Conservation (phyloP, 2,329 filamentous ascomycete genomes). For the Fusarium sp. region DNA sequence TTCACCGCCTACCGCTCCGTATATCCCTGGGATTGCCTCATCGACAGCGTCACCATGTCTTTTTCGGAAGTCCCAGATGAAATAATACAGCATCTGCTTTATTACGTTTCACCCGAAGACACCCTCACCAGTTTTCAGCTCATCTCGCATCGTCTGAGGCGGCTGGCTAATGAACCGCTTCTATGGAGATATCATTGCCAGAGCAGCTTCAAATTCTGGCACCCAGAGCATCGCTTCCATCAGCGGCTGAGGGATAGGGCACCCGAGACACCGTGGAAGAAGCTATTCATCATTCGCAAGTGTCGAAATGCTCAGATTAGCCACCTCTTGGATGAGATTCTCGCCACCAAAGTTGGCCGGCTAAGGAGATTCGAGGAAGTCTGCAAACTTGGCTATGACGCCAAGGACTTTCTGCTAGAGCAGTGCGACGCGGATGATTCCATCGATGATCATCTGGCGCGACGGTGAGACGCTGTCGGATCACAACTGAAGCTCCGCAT, state of each 20-base stretch:
- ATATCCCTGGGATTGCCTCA: constrained; percentile 12
- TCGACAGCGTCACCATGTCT: constrained; percentile 44
- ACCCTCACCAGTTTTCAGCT: constrained; percentile 59
- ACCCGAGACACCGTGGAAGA: constrained; percentile 78
- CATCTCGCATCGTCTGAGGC: constrained; percentile 72
- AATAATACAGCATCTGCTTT: constrained; percentile 82
- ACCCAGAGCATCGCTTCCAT: constrained; percentile 68
- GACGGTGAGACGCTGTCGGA: constrained; percentile 60
- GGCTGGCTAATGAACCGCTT: constrained; percentile 75
- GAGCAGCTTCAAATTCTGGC: constrained; percentile 79
- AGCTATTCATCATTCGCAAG: constrained; percentile 68
- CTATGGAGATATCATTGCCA: constrained; percentile 85
- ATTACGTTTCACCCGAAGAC: constrained; percentile 67
- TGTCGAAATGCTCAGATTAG: constrained; percentile 63
- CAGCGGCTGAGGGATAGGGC: constrained; percentile 65
- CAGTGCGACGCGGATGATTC: constrained; percentile 70
- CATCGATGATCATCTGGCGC: constrained; percentile 79
- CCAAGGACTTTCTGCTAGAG: constrained; percentile 82
- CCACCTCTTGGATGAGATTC: constrained; percentile 71
- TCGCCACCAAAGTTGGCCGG: constrained; percentile 76
- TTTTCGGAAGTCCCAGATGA: constrained; percentile 78
- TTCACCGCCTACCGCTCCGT: neutral
- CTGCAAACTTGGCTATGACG: constrained; percentile 81
- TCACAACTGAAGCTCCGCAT: constrained; percentile 43
- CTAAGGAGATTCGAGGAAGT: constrained; percentile 77